phyloP scores from a whole-genome alignment of 371 early-diverging fungal species.

The Mortierella sp. region DNA sequence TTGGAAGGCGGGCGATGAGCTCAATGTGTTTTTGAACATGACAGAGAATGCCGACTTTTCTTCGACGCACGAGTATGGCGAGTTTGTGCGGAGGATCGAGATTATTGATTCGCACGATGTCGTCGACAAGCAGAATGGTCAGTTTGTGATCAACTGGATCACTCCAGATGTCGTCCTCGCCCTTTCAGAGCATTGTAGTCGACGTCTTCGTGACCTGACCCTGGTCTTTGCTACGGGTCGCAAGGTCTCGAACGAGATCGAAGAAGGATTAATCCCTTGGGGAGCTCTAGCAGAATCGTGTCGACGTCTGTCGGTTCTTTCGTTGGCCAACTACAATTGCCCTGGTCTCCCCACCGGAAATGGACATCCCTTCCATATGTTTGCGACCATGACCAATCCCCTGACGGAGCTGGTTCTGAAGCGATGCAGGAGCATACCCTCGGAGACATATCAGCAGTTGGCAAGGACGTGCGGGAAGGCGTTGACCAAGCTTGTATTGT shows the following conservation, averaged over 20 bases:
- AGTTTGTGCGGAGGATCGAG: slow-evolving; percentile 52
- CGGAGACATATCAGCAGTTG: slow-evolving; percentile 45
- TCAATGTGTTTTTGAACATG: slow-evolving; percentile 37
- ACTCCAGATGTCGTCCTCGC: slow-evolving; percentile 52
- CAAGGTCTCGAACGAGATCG: slow-evolving; percentile 40
- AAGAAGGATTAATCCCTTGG: slow-evolving; percentile 51
- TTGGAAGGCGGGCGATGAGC: slow-evolving; percentile 52
- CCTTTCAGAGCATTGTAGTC: slow-evolving; percentile 49
- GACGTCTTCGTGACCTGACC: slow-evolving; percentile 44
- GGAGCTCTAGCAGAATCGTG: slow-evolving; percentile 48
- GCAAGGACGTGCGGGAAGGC: slow-evolving; percentile 51
- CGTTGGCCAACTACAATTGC: slow-evolving; percentile 51
- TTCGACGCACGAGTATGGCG: slow-evolving; percentile 53
- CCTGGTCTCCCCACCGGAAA: slow-evolving; percentile 34
- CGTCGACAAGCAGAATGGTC: slow-evolving; percentile 51
- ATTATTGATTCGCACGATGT: slow-evolving; percentile 54
- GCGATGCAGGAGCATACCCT: slow-evolving; percentile 49
- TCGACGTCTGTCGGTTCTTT: slow-evolving; percentile 47
- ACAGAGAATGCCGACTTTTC: slow-evolving; percentile 54
- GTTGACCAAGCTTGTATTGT: slow-evolving; percentile 46
- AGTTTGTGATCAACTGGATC: slow-evolving; percentile 55
- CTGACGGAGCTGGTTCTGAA: slow-evolving; percentile 47
- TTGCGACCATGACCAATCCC: slow-evolving; percentile 47
- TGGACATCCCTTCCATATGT: slow-evolving; percentile 43
- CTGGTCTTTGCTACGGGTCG: slow-evolving; percentile 51